Evolutionary conservation across 2,329 filamentous ascomycete species (phyloP).

Genomic region (Trichoderma lentiforme): DNA sequence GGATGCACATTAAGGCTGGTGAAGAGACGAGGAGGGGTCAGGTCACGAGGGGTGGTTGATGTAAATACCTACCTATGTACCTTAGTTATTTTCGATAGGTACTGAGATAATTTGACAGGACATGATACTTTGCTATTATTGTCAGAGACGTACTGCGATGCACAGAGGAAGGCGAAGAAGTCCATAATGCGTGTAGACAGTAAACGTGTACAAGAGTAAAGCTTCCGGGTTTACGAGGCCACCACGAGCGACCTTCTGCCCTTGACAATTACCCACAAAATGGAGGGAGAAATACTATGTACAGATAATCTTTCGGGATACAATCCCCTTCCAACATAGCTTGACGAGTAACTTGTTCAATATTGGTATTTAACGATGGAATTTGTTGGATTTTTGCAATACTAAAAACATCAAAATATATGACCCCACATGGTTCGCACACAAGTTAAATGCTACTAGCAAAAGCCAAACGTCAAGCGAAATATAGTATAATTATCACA

Average conservation of each 20-base stretch:
- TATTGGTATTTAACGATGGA: no score
- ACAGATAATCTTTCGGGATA: no score
- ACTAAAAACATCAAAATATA: no score
- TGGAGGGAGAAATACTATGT: no score
- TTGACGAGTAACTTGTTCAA: no score
- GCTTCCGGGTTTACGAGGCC: no score
- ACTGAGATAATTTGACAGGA: background rate
- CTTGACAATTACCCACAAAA: no score
- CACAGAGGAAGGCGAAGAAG: background rate
- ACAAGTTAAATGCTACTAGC: background rate
- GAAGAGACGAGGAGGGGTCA: background rate
- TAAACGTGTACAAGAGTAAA: background rate
- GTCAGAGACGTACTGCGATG: background rate
- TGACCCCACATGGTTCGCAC: no score
- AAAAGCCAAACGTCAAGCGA: background rate
- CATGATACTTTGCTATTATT: background rate
- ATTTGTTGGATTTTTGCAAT: no score
- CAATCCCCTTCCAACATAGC: no score
- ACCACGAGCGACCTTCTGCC: no score
- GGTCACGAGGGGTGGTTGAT: background rate
- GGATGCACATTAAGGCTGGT: background rate
- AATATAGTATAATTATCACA: background rate
- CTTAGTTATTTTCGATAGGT: background rate
- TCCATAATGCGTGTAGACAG: background rate
- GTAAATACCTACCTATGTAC: background rate